Evolutionary conservation across 129 eudicot genomes (phyloP), one percentile per base, ranked within the genome.

Genomic region (Deinandra increscens): DNA sequence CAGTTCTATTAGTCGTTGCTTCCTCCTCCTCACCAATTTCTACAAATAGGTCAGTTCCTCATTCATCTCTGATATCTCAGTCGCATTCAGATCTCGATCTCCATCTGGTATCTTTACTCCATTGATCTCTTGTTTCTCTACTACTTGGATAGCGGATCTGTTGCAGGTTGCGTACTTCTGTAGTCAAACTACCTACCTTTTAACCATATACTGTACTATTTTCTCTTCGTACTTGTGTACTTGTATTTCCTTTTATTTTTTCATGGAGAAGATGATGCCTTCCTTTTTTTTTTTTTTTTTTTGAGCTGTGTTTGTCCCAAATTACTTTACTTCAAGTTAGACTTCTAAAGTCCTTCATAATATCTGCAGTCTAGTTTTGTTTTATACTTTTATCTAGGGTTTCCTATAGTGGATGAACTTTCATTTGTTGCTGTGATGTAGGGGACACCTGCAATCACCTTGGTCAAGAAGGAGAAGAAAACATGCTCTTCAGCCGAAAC

Each of bases 391-490:
- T 37, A 36, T 63, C 48, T 60, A 36, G 19, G 64, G 31, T 50
- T n/a, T 49, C 2, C 4, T 9, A 3, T 78, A 72, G 45, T 22
- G 72, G 76, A 31, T 76, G 29, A 66, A 41, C 4, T 69, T 65
- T 67, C 10, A 3, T 75, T 26, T 75, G 69, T 64, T 48, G 12
- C 37, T 78, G 64, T 15, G 23, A 48, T 79, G 43, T 77, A 88
- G 96, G 82, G 84, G 85, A 5, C 83, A 78, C 75, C 80, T 81
- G 59, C 81, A 85, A 79, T 88, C 96, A 38, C 96, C 96, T 70
- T 85, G 96, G 96, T 88, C 96, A 61, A 75, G 84, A 65, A 74
- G 89, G 77, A 88, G 91, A 86, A 85, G 91, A 66, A 88, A 85
- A 77, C 82, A 79, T 66, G 89, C 87, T 34, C 87, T 88, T 65